Conservation (phyloP, 441 rosid genomes). For the Melastoma candidum region DNA sequence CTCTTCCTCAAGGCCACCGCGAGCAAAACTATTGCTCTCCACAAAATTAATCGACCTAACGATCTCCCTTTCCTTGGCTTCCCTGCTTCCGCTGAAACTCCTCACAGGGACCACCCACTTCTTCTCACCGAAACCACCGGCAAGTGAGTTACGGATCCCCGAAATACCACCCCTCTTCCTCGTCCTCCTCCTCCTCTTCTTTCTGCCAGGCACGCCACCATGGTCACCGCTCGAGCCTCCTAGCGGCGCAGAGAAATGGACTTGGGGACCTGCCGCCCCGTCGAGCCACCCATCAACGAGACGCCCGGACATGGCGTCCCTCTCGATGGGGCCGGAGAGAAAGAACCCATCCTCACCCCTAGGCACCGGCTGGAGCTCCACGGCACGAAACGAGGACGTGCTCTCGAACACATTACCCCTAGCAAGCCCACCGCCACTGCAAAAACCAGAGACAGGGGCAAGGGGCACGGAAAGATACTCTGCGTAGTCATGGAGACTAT, state of each 20-base stretch:
- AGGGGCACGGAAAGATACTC: slow-evolving; percentile 25
- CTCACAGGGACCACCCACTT: slow-evolving; percentile 94
- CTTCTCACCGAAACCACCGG: slow-evolving; percentile 58
- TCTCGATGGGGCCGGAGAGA: slow-evolving; percentile 28
- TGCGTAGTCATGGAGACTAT: slow-evolving; percentile 72
- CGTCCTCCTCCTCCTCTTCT: slow-evolving; percentile 46
- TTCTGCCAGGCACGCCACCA: slow-evolving; percentile 20
- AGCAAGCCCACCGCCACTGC: slow-evolving; percentile 28
- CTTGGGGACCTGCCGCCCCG: slow-evolving; percentile 19
- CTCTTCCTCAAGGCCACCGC: slow-evolving; percentile 25
- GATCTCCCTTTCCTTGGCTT: no score
- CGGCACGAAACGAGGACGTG: slow-evolving; percentile 73
- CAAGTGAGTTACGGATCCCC: slow-evolving; percentile 42
- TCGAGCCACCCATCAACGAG: slow-evolving; percentile 25
- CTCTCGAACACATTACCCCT: slow-evolving; percentile 62
- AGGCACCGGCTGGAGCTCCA: slow-evolving; percentile 82
- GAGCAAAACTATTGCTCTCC: slow-evolving; percentile 25
- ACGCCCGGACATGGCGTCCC: slow-evolving; percentile 59
- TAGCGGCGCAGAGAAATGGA: slow-evolving; percentile 89
- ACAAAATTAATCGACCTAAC: slow-evolving; percentile 27
- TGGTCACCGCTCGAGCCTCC: slow-evolving; percentile 29
- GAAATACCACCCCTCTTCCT: slow-evolving; percentile 25
- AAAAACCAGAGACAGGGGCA: slow-evolving; percentile 24
- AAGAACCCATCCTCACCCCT: slow-evolving; percentile 39
- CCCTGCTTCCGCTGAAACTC: slow-evolving; percentile 48